A percentile compares a stretch with the other conserved stretches of the same genome.
Evolutionary conservation across 345 rosid genomes (phyloP).

Genomic region (Triadica sebifera): DNA sequence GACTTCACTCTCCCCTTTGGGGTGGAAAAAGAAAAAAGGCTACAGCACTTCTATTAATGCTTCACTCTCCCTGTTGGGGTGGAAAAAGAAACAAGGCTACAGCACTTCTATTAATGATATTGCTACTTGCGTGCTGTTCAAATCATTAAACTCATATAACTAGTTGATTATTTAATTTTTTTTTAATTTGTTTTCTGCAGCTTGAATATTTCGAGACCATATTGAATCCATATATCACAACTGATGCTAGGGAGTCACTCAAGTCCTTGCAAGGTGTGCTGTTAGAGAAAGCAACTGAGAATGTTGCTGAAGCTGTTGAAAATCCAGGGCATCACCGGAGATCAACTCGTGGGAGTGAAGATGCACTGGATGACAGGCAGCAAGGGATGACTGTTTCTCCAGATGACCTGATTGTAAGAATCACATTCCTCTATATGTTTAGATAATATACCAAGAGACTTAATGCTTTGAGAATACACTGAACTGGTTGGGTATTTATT

Average conservation of each 20-base stretch:
- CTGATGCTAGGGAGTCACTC: slow-evolving; percentile 73
- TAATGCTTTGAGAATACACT: background rate
- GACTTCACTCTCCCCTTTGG: background rate
- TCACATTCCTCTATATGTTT: background rate
- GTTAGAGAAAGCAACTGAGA: slow-evolving; percentile 86
- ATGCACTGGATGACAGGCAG: slow-evolving; percentile 73
- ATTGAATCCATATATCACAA: slow-evolving; percentile 72
- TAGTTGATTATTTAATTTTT: background rate
- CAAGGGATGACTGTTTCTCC: slow-evolving; percentile 75
- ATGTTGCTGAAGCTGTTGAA: slow-evolving; percentile 58
- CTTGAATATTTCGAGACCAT: slow-evolving; percentile 92
- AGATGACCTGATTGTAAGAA: slow-evolving; percentile 85
- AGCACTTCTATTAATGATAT: background rate
- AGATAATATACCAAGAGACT: background rate
- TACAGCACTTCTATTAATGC: background rate
- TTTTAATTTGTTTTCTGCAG: slow-evolving; percentile 47
- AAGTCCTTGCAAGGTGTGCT: slow-evolving; percentile 81
- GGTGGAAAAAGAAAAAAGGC: background rate
- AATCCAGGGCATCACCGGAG: slow-evolving; percentile 69
- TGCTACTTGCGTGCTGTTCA: slow-evolving; percentile 6
- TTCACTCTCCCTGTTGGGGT: too few relatives aligned
- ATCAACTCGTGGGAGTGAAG: slow-evolving; percentile 95
- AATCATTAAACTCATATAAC: background rate
- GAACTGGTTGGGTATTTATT: background rate
- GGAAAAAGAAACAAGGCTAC: too few relatives aligned